These are phyloP conservation scores for Aureobasidium zeae DNA, from an alignment of 2,329 filamentous ascomycete genomes.

Conservation along the genomic window DNA sequence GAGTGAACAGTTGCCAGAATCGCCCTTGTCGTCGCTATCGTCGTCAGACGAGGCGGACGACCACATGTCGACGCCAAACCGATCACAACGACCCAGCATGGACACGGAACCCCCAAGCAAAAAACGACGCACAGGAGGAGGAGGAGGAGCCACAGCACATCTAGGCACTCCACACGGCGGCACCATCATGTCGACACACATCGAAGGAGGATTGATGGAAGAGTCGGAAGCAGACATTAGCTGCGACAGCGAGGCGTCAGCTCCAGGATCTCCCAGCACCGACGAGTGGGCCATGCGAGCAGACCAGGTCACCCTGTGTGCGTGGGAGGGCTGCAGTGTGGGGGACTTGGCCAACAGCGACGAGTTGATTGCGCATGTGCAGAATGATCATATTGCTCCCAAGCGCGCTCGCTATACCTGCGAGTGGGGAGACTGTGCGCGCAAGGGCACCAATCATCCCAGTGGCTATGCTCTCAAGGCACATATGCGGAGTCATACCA, in stretches of 20 bases:
- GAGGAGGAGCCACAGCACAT: not conserved
- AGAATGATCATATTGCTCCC: slow-evolving; percentile 78
- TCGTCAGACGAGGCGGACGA: slow-evolving; percentile 50
- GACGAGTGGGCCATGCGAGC: slow-evolving; percentile 33
- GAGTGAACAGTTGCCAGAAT: slow-evolving; percentile 16
- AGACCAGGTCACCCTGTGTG: slow-evolving; percentile 40
- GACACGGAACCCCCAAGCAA: slow-evolving; percentile 33
- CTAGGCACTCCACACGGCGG: slow-evolving; percentile 1
- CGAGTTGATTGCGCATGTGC: slow-evolving; percentile 46
- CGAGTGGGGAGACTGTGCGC: slow-evolving; percentile 83
- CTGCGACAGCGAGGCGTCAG: slow-evolving; percentile 78
- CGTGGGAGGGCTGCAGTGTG: slow-evolving; percentile 43
- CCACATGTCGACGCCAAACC: slow-evolving; percentile 41
- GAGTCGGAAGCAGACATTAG: slow-evolving; percentile 58
- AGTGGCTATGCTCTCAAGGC: slow-evolving; percentile 93
- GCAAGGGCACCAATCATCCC: slow-evolving; percentile 85
- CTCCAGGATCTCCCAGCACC: slow-evolving; percentile 45
- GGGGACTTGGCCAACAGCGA: slow-evolving; percentile 44
- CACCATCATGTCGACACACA: slow-evolving; percentile 22
- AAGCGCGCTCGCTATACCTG: slow-evolving; percentile 97
- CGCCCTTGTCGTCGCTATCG: slow-evolving; percentile 50
- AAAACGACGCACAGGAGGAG: slow-evolving; percentile 29
- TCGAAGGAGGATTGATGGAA: slow-evolving; percentile 27
- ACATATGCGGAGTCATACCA: slow-evolving; percentile 94
- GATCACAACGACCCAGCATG: slow-evolving; percentile 37